Evolutionary conservation across 805 yeast genomes (phyloP).

Genomic region (Ogataea zsoltii): DNA sequence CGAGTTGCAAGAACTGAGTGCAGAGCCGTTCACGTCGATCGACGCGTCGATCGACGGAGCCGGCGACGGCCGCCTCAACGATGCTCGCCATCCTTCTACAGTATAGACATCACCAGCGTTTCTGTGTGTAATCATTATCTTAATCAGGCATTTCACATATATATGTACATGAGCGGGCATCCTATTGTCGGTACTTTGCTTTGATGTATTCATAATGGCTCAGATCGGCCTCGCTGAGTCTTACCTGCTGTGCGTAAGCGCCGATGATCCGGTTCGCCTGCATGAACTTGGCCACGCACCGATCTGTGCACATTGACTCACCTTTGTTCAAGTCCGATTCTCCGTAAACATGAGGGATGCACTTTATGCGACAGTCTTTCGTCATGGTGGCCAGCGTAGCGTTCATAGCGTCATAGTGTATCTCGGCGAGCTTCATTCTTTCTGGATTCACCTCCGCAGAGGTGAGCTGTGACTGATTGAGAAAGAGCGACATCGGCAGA

Average conservation of each 20-base stretch:
- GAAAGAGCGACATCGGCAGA: slow-evolving; percentile 63
- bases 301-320: slow-evolving; percentile 76
- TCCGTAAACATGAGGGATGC: slow-evolving; percentile 82
- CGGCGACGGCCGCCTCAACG: slow-evolving; percentile 3
- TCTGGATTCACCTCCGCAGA: slow-evolving; percentile 58
- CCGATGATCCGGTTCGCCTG: slow-evolving; percentile 68
- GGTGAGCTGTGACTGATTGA: slow-evolving; percentile 43
- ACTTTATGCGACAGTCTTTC: slow-evolving; percentile 66
- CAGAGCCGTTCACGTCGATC: not conserved
- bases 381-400: slow-evolving; percentile 51
- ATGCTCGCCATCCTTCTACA: not conserved
- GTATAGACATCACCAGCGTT: slow-evolving; percentile 2
- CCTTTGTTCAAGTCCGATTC: slow-evolving; percentile 86
- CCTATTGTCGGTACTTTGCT: slow-evolving; percentile 13
- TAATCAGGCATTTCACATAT: slow-evolving; percentile 5
- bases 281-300: slow-evolving; percentile 86
- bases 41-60: slow-evolving; percentile 1
- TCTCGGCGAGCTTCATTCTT: slow-evolving; percentile 60
- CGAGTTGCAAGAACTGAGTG: slow-evolving; percentile 19
- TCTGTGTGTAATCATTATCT: slow-evolving; percentile 7
- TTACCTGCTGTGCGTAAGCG: slow-evolving; percentile 43
- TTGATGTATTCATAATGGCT: slow-evolving; percentile 29
- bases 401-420: slow-evolving; percentile 68
- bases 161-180: not conserved
- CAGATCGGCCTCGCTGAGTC: slow-evolving; percentile 47